A percentile compares a stretch with the other conserved stretches of the same genome.
phyloP scores from a whole-genome alignment of 345 rosid species.

The Mallotus nudiflorus region DNA sequence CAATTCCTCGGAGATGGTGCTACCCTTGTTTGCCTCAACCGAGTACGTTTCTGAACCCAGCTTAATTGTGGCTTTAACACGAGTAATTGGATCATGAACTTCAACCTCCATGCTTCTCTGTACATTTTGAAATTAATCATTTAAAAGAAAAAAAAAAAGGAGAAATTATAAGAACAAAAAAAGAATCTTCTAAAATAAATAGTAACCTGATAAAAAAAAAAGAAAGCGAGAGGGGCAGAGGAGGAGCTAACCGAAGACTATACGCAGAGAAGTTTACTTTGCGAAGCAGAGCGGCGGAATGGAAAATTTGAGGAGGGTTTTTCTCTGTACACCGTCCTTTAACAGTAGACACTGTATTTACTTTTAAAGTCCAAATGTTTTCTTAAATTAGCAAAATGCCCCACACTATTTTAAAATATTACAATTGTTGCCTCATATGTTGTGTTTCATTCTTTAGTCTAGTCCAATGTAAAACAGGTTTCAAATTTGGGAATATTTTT shows the following conservation, averaged over 20 bases:
- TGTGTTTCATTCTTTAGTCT: no score
- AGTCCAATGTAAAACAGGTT: no score
- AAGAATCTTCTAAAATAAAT: neutral
- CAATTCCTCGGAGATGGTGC: slow-evolving; percentile 57
- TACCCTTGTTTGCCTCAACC: slow-evolving; percentile 39
- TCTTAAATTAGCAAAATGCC: neutral
- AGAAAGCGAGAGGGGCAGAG: neutral
- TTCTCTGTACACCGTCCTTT: neutral
- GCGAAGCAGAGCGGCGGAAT: neutral
- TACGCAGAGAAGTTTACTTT: neutral
- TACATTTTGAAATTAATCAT: slow-evolving; percentile 2
- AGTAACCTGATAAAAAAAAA: no score
- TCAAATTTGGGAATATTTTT: slow-evolving; percentile 92
- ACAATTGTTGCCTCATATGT: neutral
- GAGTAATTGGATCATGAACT: slow-evolving; percentile 27
- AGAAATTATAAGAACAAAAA: no score
- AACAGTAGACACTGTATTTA: no score
- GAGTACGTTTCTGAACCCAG: slow-evolving; percentile 70
- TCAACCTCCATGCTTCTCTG: slow-evolving; percentile 50
- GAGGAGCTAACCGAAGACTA: no score
- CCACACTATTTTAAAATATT: neutral
- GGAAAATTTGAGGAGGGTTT: neutral
- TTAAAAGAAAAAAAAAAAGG: no score
- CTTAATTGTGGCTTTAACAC: slow-evolving; percentile 49
- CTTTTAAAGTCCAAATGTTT: neutral